phyloP scores from a whole-genome alignment of 805 yeast species.

The Starmerella scarabaei region DNA sequence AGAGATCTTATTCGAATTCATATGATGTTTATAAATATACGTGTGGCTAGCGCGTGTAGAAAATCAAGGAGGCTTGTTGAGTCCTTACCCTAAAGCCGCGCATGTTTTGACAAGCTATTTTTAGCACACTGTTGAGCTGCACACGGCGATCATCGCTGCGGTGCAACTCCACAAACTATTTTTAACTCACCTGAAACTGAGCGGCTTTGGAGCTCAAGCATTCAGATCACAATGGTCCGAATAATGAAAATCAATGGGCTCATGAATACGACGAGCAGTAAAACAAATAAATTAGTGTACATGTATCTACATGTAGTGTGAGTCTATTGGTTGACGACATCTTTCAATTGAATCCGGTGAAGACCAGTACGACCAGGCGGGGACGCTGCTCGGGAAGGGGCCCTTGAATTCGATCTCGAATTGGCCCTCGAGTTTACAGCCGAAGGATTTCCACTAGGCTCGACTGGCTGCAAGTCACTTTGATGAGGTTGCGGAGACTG shows the following conservation, averaged over 20 bases:
- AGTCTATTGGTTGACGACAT: conserved; percentile 14
- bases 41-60: not conserved
- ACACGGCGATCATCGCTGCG: too few species aligned
- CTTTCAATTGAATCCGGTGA: conserved; percentile 16
- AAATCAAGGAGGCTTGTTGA: not conserved
- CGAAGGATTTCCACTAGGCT: conserved; percentile 14
- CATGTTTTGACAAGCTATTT: too few species aligned
- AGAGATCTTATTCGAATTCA: not conserved
- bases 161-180: too few species aligned
- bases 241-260: too few species aligned
- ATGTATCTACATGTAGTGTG: too few species aligned
- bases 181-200: too few species aligned
- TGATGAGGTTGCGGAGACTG: not conserved
- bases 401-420: conserved; percentile 8
- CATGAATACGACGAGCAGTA: too few species aligned
- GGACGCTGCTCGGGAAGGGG: conserved; percentile 17
- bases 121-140: too few species aligned
- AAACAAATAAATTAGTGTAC: not conserved
- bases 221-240: too few species aligned
- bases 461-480: conserved; percentile 10
- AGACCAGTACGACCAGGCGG: conserved; percentile 4
- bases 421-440: conserved; percentile 4
- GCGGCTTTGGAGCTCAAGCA: too few species aligned
- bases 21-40: not conserved
- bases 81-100: too few species aligned